phyloP scores from a whole-genome alignment of 768 basidiomycete genomes.

The Saitozyma podzolica region DNA sequence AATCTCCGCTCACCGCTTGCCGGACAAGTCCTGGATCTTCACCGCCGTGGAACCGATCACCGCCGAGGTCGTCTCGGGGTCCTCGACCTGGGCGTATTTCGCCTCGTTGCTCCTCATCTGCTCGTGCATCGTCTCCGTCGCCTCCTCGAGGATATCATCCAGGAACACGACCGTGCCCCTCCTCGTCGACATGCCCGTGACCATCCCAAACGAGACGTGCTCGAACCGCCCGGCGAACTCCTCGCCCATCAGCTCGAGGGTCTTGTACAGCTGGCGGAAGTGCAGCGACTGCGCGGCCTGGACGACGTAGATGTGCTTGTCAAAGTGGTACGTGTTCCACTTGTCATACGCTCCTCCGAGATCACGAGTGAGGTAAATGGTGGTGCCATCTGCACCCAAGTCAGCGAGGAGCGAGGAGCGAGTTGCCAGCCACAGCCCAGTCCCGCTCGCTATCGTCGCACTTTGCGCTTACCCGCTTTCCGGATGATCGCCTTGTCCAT shows the following conservation, averaged over 20 bases:
- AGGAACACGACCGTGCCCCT: slow-evolving; percentile 94
- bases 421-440: neutral
- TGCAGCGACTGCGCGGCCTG: slow-evolving; percentile 74
- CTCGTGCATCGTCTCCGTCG: slow-evolving; percentile 85
- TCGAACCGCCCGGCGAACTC: slow-evolving; percentile 78
- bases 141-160: slow-evolving; percentile 77
- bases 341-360: slow-evolving; percentile 91
- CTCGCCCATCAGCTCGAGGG: slow-evolving; percentile 83
- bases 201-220: slow-evolving; percentile 76
- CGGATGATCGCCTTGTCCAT: slow-evolving; percentile 85
- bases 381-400: slow-evolving; percentile 71
- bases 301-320: slow-evolving; percentile 92
- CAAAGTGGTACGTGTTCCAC: slow-evolving; percentile 84
- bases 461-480: slow-evolving; percentile 60
- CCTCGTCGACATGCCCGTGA: slow-evolving; percentile 83
- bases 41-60: slow-evolving; percentile 93
- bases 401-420: neutral
- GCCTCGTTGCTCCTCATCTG: slow-evolving; percentile 94
- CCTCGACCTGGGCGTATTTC: slow-evolving; percentile 83
- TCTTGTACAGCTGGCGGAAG: slow-evolving; percentile 87
- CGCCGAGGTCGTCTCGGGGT: slow-evolving; percentile 73
- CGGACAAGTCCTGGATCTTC: slow-evolving; percentile 97
- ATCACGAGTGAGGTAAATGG: slow-evolving; percentile 91
- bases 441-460: neutral
- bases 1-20: slow-evolving; percentile 68